A percentile compares a stretch with the other conserved stretches of the same genome.
phyloP scores from a whole-genome alignment of 192 early-diverging fungal genomes.

The Chytriomyces hyalinus region DNA sequence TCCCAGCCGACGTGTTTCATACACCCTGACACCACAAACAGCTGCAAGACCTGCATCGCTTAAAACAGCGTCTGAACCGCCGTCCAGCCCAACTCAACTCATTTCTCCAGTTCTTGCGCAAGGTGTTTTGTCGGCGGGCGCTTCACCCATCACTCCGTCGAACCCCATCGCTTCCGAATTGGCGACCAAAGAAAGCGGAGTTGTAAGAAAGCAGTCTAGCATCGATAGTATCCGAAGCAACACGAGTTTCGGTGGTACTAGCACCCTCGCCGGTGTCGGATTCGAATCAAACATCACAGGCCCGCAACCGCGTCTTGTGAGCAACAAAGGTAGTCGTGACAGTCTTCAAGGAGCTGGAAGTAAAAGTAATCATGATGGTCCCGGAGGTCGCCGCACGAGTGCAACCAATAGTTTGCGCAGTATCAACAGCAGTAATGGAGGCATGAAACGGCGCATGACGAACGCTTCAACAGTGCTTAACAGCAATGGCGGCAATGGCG shows the following conservation, averaged over 20 bases:
- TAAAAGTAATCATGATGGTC: neutral
- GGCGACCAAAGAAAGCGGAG: neutral
- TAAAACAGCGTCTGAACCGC: neutral
- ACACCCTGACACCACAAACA: neutral
- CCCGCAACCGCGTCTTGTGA: neutral
- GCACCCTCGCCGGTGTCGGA: neutral
- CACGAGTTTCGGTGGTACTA: neutral
- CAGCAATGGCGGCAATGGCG: neutral
- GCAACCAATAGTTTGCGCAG: neutral
- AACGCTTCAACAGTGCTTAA: neutral
- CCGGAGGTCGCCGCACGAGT: neutral
- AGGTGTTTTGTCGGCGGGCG: neutral
- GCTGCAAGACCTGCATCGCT: neutral
- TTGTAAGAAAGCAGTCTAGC: neutral
- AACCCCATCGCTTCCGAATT: constrained; percentile 8
- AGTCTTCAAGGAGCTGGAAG: neutral
- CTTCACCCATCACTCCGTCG: neutral
- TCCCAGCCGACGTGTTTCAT: constrained; percentile 21
- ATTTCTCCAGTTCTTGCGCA: neutral
- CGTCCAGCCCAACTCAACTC: neutral
- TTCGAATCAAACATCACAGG: neutral
- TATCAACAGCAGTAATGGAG: neutral
- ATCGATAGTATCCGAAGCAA: neutral
- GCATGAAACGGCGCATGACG: neutral
- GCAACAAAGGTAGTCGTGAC: constrained; percentile 15